Percentiles rank a stretch among this genome's conserved stretches.
These are phyloP conservation scores for Annulohypoxylon stygium DNA, from an alignment of 495 filamentous ascomycete genomes.

Conservation along the genomic window DNA sequence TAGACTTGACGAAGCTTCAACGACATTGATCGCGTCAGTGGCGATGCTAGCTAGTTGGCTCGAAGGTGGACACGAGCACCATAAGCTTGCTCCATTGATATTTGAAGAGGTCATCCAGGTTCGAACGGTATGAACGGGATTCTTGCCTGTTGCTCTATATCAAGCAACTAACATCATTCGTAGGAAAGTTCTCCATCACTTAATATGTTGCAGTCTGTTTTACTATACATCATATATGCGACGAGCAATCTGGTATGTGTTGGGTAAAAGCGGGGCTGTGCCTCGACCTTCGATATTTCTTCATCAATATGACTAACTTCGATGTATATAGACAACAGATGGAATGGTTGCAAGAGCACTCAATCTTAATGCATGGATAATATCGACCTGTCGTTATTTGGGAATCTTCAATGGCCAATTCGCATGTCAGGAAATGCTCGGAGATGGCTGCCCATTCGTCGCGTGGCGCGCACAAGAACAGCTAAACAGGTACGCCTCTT, in stretches of 20 bases:
- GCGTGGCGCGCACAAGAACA: conserved; percentile 54
- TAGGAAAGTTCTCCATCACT: conserved; percentile 46
- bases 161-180: conserved; percentile 15
- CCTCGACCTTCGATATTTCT: neutral
- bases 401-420: conserved; percentile 52
- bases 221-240: conserved; percentile 49
- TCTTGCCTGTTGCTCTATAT: neutral
- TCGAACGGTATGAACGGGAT: conserved; percentile 32
- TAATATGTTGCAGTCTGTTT: conserved; percentile 47
- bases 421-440: conserved; percentile 38
- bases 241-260: conserved; percentile 46
- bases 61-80: conserved; percentile 41
- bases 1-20: conserved; percentile 33
- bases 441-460: conserved; percentile 34
- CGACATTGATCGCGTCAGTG: conserved; percentile 47
- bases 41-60: conserved; percentile 53
- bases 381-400: conserved; percentile 50
- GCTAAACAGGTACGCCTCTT: conserved; percentile 48
- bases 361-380: conserved; percentile 43
- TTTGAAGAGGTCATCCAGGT: conserved; percentile 43
- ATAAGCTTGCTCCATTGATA: conserved; percentile 43
- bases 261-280: neutral
- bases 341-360: conserved; percentile 50
- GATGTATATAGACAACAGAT: conserved; percentile 41
- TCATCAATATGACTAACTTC: conserved; percentile 8